Evolutionary conservation across 2,329 filamentous ascomycete genomes (phyloP), one percentile per base, ranked within the genome.

Genomic region (Chaetothyriales sp.): DNA sequence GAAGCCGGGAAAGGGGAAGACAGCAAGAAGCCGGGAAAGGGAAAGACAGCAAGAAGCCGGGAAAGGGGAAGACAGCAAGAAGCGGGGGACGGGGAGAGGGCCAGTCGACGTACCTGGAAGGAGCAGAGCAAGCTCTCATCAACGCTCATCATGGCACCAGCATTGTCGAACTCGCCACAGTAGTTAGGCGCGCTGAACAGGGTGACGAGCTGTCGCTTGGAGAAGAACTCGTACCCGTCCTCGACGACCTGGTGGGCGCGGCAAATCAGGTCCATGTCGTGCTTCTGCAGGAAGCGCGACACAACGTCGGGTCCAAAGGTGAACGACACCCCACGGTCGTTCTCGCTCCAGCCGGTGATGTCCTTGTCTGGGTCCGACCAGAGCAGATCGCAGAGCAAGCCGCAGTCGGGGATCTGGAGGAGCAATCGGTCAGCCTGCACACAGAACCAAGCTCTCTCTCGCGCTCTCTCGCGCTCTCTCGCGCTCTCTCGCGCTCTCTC

Each of bases 311-410:
- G 90, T 4, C 92, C 92, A 65, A 98, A 98, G 49, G 92, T 97
- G 75, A 97, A 98, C 46, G 89, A 95, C 33, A 98, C 92, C 74
- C 92, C 92, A 67, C 92, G 86, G 66, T 98, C 92, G 69, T 97
- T 98, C 75, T 97, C 92, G 69, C 88, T 94, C 92, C 92, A 98
- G 51, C 92, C 92, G 15, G 90, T 97, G 64, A 97, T 97, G 67
- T 97, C 92, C 75, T 97, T 98, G 72, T 97, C 92, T 37, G 92
- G 92, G 69, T 98, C 92, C 50, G 92, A 97, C 92, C 92, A 98
- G 60, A 98, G 76, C 53, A 98, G 80, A 77, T 98, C 92, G 74
- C 90, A 97, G 59, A 98, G 84, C 52, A 98, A 81, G 67, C 92
- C 92, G 68, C 90, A 97, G 69, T 98, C 92, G 60, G 92, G 92